Evolutionary conservation across 2,329 filamentous ascomycete genomes (phyloP).

Genomic region (Chrysosporium queenslandicum): DNA sequence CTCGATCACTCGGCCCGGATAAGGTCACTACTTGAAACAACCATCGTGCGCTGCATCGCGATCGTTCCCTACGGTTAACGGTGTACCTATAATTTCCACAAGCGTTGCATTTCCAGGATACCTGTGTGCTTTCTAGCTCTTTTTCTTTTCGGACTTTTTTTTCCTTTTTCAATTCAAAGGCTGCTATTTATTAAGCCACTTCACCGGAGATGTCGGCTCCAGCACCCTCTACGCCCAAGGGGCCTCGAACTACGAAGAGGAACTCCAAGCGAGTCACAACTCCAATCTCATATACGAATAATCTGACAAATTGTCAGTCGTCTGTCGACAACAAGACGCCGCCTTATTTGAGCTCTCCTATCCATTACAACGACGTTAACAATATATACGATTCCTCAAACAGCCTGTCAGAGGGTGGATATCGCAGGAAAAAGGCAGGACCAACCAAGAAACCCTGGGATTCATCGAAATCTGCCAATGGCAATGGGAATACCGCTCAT

Average conservation of each 20-base stretch:
- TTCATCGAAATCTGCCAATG: slow-evolving; percentile 20
- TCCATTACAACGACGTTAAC: slow-evolving; percentile 25
- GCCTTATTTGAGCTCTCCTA: slow-evolving; percentile 31
- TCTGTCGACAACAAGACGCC: slow-evolving; percentile 22
- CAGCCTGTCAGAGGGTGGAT: slow-evolving; percentile 21
- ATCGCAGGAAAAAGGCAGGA: slow-evolving; percentile 31
- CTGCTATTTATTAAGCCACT: slow-evolving; percentile 45
- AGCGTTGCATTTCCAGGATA: slow-evolving; percentile 17
- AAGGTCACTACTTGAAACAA: slow-evolving; percentile 7
- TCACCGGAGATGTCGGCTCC: slow-evolving; percentile 38
- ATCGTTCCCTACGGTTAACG: slow-evolving; percentile 13
- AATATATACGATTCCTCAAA: slow-evolving; percentile 25
- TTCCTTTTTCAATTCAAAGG: slow-evolving; percentile 27
- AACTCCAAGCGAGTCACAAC: slow-evolving; percentile 30
- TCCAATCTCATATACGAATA: slow-evolving; percentile 24
- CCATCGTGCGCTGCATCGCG: slow-evolving; percentile 6
- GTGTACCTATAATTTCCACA: too few relatives aligned
- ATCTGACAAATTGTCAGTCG: neutral
- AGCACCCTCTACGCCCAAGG: slow-evolving; percentile 33
- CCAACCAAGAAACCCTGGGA: slow-evolving; percentile 30
- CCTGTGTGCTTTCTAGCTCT: too few relatives aligned
- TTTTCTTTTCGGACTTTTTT: slow-evolving; percentile 16
- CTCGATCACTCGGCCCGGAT: slow-evolving; percentile 1
- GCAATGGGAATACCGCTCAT: slow-evolving; percentile 17
- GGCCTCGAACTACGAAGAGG: slow-evolving; percentile 29